These are phyloP conservation scores for Hortiboletus campestris DNA, from an alignment of 768 basidiomycete genomes.

Conservation along the genomic window DNA sequence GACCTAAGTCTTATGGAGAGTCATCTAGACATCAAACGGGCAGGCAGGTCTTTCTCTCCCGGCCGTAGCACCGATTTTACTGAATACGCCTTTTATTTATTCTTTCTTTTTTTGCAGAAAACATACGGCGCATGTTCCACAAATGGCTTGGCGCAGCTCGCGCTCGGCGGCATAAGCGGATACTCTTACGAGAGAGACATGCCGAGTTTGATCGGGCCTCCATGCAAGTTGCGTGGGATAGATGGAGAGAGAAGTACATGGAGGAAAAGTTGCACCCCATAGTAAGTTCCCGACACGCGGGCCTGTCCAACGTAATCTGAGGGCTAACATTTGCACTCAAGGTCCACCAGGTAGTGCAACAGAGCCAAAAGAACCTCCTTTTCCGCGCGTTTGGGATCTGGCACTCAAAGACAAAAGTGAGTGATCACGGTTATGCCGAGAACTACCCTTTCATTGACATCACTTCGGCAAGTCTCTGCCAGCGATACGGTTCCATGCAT, in stretches of 20 bases:
- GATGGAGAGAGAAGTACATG: slow-evolving; percentile 72
- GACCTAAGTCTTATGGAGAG: slow-evolving; percentile 80
- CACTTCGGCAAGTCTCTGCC: slow-evolving; percentile 59
- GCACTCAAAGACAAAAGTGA: slow-evolving; percentile 72
- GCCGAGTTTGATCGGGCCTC: slow-evolving; percentile 54
- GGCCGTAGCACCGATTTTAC: not conserved
- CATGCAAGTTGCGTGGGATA: slow-evolving; percentile 66
- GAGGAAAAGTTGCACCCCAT: slow-evolving; percentile 64
- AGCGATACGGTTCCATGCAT: slow-evolving; percentile 73
- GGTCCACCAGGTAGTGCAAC: slow-evolving; percentile 49
- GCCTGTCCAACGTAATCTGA: not conserved
- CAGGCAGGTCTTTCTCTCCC: slow-evolving; percentile 47
- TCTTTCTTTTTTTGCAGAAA: slow-evolving; percentile 43
- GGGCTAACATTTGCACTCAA: slow-evolving; percentile 13
- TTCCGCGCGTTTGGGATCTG: slow-evolving; percentile 71
- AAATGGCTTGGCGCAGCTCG: slow-evolving; percentile 67
- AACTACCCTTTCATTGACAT: slow-evolving; percentile 8
- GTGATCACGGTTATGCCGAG: slow-evolving; percentile 10
- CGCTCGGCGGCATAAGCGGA: slow-evolving; percentile 57
- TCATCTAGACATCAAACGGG: slow-evolving; percentile 74
- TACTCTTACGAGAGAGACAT: slow-evolving; percentile 58
- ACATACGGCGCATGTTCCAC: slow-evolving; percentile 62
- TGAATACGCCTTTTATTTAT: slow-evolving; percentile 2
- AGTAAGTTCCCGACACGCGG: slow-evolving; percentile 38
- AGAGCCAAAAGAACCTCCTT: slow-evolving; percentile 57